Evolutionary conservation across 176 grass and related monocot species (phyloP), one percentile per base, ranked within the genome.

Genomic region (Carex pumila): DNA sequence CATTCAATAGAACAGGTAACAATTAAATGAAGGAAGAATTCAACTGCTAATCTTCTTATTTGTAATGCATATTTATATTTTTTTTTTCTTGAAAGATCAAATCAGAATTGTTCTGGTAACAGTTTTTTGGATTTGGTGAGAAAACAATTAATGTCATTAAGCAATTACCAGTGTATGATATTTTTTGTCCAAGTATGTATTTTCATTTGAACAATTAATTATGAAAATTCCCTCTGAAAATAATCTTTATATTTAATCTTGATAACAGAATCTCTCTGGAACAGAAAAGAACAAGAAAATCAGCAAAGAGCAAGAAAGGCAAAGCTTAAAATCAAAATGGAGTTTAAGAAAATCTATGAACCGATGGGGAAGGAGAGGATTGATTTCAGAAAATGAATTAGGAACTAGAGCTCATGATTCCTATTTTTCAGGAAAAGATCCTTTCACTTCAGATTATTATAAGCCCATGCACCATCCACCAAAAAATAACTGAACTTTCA

Each of bases 371-470:
- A 49, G 45, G 41, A 82, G 80, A 52, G 21, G 59, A 13, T 82
- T 82, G 25, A 67, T 41, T 82, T 82, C 80, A 64, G 18, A 52
- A 32, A 67, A 21, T 67, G 39, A 67, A 66, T 29, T 66, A 11
- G 61, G 30, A 82, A 82, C 36, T 39, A 31, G 54, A 82, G 34
- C 18, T 25, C 39, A 12, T 47, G 79, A 82, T 50, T 82, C 79
- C 11, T 50, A 65, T 64, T 65, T 65, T 50, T 67, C 80, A 67
- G 80, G 41, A 12, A 66, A 49, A 65, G 18, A 67, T 45, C 56
- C 61, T 66, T 67, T 82, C 80, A 82, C 60, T 67, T 82, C 80
- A 50, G 80, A 82, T 82, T 82, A 82, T 66, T 0, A 0, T 14
- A 66, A 4, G 14, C 61, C 80, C 45, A 53, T 12, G 32, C 22